Evolutionary conservation across 305 asterid species (phyloP).

Genomic region (Fraxinus nigra): DNA sequence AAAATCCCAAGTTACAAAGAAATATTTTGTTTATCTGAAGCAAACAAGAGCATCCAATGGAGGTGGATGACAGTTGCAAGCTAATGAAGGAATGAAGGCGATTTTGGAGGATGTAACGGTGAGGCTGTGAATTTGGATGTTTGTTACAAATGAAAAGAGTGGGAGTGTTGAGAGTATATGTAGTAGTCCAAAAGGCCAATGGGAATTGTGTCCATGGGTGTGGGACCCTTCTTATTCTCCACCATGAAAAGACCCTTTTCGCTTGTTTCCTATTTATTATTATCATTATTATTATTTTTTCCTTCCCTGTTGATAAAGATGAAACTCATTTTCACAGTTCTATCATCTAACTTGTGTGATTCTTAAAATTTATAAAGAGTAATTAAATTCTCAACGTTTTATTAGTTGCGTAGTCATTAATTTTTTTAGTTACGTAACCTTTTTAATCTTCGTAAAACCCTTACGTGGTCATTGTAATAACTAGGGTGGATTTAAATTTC

Average conservation of each 20-base stretch:
- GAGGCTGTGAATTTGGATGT: constrained; percentile 7
- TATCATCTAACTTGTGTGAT: background rate
- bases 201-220: constrained; percentile 25
- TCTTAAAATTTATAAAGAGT: background rate
- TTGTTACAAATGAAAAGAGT: constrained; percentile 28
- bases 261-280: background rate
- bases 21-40: background rate
- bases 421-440: background rate
- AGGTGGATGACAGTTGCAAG: background rate
- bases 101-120: constrained; percentile 8
- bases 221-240: constrained; percentile 32
- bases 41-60: constrained; percentile 30
- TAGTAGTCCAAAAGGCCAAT: constrained; percentile 29
- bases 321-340: background rate
- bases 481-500: no score
- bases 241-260: constrained; percentile 21
- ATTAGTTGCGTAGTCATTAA: background rate
- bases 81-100: background rate
- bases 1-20: background rate
- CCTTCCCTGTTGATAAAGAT: background rate
- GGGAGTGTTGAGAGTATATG: constrained; percentile 37
- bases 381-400: background rate
- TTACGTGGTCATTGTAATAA: background rate
- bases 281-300: background rate
- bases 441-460: background rate